Evolutionary conservation across 768 basidiomycete genomes (phyloP).

Genomic region (Phaeotremella fagi): DNA sequence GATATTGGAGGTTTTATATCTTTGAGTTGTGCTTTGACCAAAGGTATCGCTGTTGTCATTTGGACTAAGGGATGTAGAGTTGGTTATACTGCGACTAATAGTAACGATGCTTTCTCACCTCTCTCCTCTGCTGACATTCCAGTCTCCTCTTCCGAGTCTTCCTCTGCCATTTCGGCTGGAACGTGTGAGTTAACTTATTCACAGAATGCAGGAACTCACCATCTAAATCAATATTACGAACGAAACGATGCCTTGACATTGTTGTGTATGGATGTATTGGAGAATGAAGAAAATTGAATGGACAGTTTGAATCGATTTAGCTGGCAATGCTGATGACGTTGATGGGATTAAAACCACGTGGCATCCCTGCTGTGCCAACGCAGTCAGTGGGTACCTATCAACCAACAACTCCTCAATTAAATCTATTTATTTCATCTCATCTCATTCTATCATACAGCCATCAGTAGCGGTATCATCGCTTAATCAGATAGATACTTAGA

Average conservation of each 20-base stretch:
- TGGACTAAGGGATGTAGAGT: slow-evolving; percentile 48
- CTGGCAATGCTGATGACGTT: slow-evolving; percentile 4
- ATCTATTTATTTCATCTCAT: neutral
- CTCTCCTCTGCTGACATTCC: slow-evolving; percentile 78
- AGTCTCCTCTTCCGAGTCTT: slow-evolving; percentile 48
- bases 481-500: too few species aligned
- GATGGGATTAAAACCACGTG: neutral
- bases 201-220: slow-evolving; percentile 34
- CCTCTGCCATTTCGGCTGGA: slow-evolving; percentile 79
- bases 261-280: slow-evolving; percentile 40
- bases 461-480: neutral
- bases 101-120: slow-evolving; percentile 52
- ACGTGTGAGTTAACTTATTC: neutral
- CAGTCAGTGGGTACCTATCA: too few species aligned
- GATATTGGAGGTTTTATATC: slow-evolving; percentile 61
- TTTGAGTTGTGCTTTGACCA: slow-evolving; percentile 66
- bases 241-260: slow-evolving; percentile 91
- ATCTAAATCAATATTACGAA: slow-evolving; percentile 75
- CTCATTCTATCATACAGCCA: neutral
- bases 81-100: neutral
- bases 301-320: too few species aligned
- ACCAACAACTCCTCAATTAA: neutral
- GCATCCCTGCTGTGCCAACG: neutral
- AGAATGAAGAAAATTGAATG: neutral
- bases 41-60: slow-evolving; percentile 66